These are phyloP conservation scores for Adansonia rubrostipa DNA, from an alignment of 441 rosid genomes.

Conservation along the genomic window DNA sequence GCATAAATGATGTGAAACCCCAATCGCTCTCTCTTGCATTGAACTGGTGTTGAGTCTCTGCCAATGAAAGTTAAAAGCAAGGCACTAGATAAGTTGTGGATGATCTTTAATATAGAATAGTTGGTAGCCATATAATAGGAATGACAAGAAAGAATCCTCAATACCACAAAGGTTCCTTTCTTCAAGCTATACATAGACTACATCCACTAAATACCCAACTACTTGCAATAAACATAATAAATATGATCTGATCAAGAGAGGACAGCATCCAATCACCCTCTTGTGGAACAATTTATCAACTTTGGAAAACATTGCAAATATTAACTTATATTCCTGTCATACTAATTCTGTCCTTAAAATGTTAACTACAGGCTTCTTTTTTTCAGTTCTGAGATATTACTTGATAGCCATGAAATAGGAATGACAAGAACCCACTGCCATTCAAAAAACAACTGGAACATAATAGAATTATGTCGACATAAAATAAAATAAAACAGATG, in stretches of 20 bases:
- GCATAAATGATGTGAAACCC: conserved; percentile 94
- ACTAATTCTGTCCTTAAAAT: conserved; percentile 1
- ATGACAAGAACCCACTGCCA: conserved; percentile 9
- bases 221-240: conserved; percentile 8
- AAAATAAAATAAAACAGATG: background rate
- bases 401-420: background rate
- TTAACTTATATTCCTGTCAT: conserved; percentile 6
- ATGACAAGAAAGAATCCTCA: conserved; percentile 19
- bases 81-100: conserved; percentile 4
- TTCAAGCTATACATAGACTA: conserved; percentile 3
- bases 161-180: background rate
- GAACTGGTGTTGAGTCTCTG: conserved; percentile 93
- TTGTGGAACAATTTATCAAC: background rate
- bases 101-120: background rate
- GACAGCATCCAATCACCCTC: conserved; percentile 12
- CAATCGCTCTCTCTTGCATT: conserved; percentile 89
- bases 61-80: conserved; percentile 30
- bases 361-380: background rate
- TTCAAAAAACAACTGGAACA: background rate
- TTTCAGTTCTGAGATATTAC: conserved; percentile 5
- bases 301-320: background rate
- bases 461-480: background rate
- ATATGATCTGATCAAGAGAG: background rate
- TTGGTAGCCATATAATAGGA: background rate
- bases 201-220: background rate